These are phyloP conservation scores for Dactylella cylindrospora DNA, from an alignment of 2,329 filamentous ascomycete species.

Conservation along the genomic window DNA sequence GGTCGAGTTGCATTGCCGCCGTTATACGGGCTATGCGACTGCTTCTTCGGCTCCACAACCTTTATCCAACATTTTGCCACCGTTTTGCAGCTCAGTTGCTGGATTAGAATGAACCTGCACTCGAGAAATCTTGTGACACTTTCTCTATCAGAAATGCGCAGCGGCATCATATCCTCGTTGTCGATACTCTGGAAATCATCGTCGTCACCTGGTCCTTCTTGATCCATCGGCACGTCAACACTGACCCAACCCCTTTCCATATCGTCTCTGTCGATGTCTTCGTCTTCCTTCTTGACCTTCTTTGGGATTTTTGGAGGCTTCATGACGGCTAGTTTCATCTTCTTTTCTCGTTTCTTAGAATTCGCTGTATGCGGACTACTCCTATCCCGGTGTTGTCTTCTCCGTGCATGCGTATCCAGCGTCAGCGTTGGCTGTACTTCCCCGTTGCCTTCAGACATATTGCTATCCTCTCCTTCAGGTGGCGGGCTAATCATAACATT, in stretches of 20 bases:
- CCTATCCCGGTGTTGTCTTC: conserved; percentile 14
- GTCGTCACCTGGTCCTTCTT: conserved; percentile 4
- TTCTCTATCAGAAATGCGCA: conserved; percentile 60
- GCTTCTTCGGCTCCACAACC: conserved; percentile 73
- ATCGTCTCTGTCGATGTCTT: conserved; percentile 1
- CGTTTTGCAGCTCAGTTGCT: conserved; percentile 71
- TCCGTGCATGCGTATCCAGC: conserved; percentile 7
- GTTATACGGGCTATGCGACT: conserved; percentile 72
- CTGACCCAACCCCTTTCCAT: conserved; percentile 7
- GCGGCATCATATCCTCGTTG: conserved; percentile 44
- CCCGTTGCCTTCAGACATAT: background rate
- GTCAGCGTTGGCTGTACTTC: conserved; percentile 8
- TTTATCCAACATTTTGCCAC: conserved; percentile 77
- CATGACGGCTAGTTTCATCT: background rate
- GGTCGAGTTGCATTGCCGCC: conserved; percentile 64
- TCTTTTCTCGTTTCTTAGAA: background rate
- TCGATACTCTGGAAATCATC: background rate
- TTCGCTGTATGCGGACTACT: too few relatives aligned
- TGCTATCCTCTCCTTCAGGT: conserved; percentile 6
- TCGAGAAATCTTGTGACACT: conserved; percentile 64
- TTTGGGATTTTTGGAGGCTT: conserved; percentile 1
- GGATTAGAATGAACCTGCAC: conserved; percentile 64
- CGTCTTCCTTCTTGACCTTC: conserved; percentile 11
- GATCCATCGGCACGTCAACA: background rate
- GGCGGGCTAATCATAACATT: conserved; percentile 3